Evolutionary conservation across 306 rosid species (phyloP).

Genomic region (Citrullus mucosospermus): DNA sequence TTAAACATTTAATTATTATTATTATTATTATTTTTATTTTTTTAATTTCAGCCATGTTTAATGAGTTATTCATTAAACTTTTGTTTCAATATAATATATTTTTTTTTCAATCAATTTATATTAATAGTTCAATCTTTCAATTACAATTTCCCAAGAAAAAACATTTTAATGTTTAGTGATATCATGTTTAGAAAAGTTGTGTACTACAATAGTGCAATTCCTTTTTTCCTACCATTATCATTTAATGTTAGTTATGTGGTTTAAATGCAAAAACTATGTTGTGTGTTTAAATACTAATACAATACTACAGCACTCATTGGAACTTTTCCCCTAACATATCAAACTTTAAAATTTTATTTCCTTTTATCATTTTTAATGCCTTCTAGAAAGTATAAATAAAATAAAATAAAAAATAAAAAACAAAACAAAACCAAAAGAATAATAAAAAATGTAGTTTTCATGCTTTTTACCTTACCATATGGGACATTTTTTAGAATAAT

Average conservation of each 20-base stretch:
- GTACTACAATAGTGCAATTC: background rate
- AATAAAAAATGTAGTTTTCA: background rate
- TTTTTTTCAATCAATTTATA: too few species aligned
- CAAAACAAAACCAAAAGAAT: background rate
- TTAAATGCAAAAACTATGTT: background rate
- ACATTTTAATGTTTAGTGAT: background rate
- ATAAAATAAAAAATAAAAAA: background rate
- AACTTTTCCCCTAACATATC: background rate
- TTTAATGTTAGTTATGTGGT: background rate
- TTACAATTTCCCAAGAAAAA: too few species aligned
- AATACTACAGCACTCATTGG: background rate
- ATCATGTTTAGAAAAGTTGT: background rate
- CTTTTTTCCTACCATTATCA: background rate
- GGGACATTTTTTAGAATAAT: background rate
- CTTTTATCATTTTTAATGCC: background rate
- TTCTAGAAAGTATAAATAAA: background rate
- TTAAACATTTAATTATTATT: too few species aligned
- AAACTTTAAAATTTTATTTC: too few species aligned
- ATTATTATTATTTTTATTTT: too few species aligned
- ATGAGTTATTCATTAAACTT: too few species aligned
- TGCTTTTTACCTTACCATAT: background rate
- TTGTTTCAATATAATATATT: too few species aligned
- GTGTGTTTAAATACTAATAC: background rate
- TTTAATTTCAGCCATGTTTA: too few species aligned
- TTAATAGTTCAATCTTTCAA: too few species aligned